These are phyloP conservation scores for Fusarium solani-melongenae DNA, from an alignment of 2,329 filamentous ascomycete species.

Conservation along the genomic window DNA sequence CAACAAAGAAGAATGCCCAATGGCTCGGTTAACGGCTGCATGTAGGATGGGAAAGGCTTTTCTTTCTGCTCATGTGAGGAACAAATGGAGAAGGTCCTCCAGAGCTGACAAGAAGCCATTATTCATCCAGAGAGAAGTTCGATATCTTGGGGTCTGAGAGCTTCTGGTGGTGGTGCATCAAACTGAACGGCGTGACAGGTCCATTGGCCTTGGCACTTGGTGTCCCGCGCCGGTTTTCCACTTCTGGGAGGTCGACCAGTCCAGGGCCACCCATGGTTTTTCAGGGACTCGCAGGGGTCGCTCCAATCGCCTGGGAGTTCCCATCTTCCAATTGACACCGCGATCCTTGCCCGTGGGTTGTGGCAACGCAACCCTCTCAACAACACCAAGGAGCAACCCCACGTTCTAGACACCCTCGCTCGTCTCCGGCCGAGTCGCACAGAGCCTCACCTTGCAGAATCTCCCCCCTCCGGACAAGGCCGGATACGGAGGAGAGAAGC, in stretches of 20 bases:
- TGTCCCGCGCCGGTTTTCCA: slow-evolving; percentile 25
- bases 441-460: slow-evolving; percentile 10
- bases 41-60: not conserved
- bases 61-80: not conserved
- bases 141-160: not conserved
- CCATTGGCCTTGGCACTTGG: not conserved
- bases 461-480: not conserved
- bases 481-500: slow-evolving; percentile 4
- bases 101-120: slow-evolving; percentile 16
- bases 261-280: slow-evolving; percentile 12
- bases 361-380: not conserved
- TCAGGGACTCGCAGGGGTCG: slow-evolving; percentile 11
- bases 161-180: not conserved
- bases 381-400: slow-evolving; percentile 22
- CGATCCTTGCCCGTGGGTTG: slow-evolving; percentile 11
- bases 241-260: slow-evolving; percentile 23
- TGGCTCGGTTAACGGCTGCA: not conserved
- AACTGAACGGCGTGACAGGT: not conserved
- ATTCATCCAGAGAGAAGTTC: slow-evolving; percentile 6
- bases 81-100: not conserved
- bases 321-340: slow-evolving; percentile 22
- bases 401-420: slow-evolving; percentile 33
- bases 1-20: slow-evolving; percentile 6
- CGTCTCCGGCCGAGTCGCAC: slow-evolving; percentile 26
- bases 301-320: slow-evolving; percentile 12